phyloP scores from a whole-genome alignment of 176 grass and related monocot genomes.

The Musa schizocarpa region DNA sequence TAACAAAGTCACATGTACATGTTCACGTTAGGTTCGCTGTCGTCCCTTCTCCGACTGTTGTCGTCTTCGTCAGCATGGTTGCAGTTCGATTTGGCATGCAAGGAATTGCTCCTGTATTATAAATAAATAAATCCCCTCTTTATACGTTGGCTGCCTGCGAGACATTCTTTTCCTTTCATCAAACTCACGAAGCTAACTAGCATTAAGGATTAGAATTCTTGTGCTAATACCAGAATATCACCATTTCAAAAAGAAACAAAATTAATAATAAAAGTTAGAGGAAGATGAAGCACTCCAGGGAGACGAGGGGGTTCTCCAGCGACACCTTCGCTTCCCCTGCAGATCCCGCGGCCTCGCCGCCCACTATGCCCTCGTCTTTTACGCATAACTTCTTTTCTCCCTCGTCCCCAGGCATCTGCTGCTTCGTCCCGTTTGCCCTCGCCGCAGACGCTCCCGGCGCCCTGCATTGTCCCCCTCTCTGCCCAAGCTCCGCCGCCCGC shows the following conservation, averaged over 20 bases:
- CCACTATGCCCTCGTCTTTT: neutral
- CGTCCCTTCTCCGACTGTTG: too few species aligned
- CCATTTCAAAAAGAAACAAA: neutral
- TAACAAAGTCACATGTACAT: too few species aligned
- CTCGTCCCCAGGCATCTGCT: conserved; percentile 16
- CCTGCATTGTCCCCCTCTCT: conserved; percentile 4
- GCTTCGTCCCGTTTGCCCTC: neutral
- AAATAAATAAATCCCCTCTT: too few species aligned
- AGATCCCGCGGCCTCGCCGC: neutral
- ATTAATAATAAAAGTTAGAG: neutral
- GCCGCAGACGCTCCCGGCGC: conserved; percentile 25
- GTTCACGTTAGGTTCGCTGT: too few species aligned
- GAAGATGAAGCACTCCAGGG: conserved; percentile 55
- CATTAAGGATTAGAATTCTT: too few species aligned
- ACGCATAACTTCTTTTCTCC: neutral
- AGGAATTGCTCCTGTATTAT: too few species aligned
- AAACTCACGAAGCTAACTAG: too few species aligned
- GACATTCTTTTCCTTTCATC: too few species aligned
- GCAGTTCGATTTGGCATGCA: too few species aligned
- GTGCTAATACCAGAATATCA: too few species aligned
- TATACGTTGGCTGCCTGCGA: too few species aligned
- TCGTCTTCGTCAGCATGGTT: too few species aligned
- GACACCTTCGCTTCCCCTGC: conserved; percentile 50
- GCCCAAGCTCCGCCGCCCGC: conserved; percentile 14
- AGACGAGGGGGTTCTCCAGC: conserved; percentile 79